These are phyloP conservation scores for Boletus huronensis DNA, from an alignment of 768 basidiomycete species.

Conservation along the genomic window DNA sequence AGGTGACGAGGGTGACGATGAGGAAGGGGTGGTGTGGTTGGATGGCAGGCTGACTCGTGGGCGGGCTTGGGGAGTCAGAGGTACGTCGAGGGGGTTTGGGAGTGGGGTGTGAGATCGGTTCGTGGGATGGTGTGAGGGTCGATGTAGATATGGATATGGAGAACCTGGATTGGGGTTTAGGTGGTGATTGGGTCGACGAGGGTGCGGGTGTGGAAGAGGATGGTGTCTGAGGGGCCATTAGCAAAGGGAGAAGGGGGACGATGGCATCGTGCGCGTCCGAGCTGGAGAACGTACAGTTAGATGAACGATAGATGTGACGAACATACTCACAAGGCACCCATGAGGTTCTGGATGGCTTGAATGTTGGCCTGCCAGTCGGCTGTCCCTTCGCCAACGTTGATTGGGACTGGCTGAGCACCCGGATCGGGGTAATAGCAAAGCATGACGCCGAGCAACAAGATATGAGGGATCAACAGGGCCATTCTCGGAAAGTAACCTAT, in stretches of 20 bases:
- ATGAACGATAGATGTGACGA: too few species aligned
- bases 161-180: conserved; percentile 40
- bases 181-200: conserved; percentile 52
- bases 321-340: conserved; percentile 71
- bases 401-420: conserved; percentile 33
- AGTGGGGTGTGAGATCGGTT: conserved; percentile 15
- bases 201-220: conserved; percentile 39
- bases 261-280: conserved; percentile 58
- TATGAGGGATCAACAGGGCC: conserved; percentile 66
- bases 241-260: conserved; percentile 41
- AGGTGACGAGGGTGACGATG: conserved; percentile 36
- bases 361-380: conserved; percentile 84
- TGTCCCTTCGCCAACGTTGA: conserved; percentile 53
- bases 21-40: conserved; percentile 34
- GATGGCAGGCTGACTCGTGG: not conserved
- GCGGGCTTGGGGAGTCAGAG: not conserved
- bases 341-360: conserved; percentile 87
- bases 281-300: conserved; percentile 38
- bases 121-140: not conserved
- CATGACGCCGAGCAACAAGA: conserved; percentile 58
- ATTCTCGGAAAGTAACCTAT: conserved; percentile 76
- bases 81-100: not conserved
- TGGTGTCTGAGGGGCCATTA: conserved; percentile 45
- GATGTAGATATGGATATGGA: conserved; percentile 4
- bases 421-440: conserved; percentile 56